These are phyloP conservation scores for Ensete glaucum DNA, from an alignment of 176 grass and related monocot genomes.

Conservation along the genomic window DNA sequence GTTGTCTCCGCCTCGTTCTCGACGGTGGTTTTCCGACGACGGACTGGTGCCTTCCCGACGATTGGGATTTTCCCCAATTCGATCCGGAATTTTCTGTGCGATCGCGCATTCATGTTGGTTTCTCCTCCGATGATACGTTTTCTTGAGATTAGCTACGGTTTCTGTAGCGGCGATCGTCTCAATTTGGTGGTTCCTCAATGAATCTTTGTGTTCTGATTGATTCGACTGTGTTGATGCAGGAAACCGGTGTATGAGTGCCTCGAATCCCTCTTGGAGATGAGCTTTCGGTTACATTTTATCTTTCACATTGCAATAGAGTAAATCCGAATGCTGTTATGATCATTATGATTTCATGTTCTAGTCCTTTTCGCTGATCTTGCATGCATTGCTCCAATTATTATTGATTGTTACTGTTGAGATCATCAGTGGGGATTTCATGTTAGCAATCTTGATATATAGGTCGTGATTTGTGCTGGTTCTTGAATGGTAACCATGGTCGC, in stretches of 20 bases:
- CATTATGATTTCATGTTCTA: not conserved
- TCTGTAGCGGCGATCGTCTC: not conserved
- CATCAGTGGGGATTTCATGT: not conserved
- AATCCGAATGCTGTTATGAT: not conserved
- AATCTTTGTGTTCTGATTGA: not conserved
- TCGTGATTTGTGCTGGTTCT: not conserved
- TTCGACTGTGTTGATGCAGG: not conserved
- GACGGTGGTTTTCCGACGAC: not conserved
- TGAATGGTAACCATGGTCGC: conserved; percentile 16
- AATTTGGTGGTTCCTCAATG: not conserved
- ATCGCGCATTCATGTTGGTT: not conserved
- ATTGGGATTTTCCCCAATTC: not conserved
- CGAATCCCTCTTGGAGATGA: not conserved
- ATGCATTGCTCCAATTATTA: not conserved
- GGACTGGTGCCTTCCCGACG: not conserved
- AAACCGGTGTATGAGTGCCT: not conserved
- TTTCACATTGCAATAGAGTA: conserved; percentile 2
- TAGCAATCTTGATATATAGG: not conserved
- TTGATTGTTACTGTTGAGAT: not conserved
- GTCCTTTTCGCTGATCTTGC: not conserved
- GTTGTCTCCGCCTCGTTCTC: not conserved
- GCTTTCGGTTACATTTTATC: not conserved
- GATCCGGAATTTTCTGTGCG: no score
- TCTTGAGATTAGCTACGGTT: not conserved
- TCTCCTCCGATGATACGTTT: not conserved